Percentiles rank a stretch among this genome's conserved stretches.
Conservation (phyloP, 2,329 filamentous ascomycete species). For the Lasiodiplodia citricola region DNA sequence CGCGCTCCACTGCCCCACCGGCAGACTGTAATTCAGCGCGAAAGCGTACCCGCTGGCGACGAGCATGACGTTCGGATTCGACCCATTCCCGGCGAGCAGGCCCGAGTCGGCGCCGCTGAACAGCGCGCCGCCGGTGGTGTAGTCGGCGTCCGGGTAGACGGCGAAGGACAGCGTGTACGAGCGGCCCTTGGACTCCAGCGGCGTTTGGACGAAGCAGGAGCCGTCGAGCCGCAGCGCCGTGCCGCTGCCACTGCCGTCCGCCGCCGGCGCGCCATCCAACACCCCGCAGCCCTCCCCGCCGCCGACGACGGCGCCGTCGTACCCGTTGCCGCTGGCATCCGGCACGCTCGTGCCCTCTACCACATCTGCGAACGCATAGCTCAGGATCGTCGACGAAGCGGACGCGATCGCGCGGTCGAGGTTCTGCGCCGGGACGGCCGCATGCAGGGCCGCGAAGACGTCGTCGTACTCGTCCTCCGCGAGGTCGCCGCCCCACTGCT, state of each 20-base stretch:
- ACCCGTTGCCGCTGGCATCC: slow-evolving; percentile 49
- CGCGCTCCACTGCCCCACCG: slow-evolving; percentile 45
- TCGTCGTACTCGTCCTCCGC: slow-evolving; percentile 21
- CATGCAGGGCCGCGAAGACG: slow-evolving; percentile 32
- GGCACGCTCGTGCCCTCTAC: slow-evolving; percentile 32
- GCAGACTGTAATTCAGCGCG: slow-evolving; percentile 49
- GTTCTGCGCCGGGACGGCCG: slow-evolving; percentile 53
- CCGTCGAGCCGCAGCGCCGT: slow-evolving; percentile 41
- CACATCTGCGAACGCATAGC: slow-evolving; percentile 39
- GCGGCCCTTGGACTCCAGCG: slow-evolving; percentile 59
- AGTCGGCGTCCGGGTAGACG: slow-evolving; percentile 38
- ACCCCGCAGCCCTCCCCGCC: not conserved
- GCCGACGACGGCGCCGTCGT: slow-evolving; percentile 42
- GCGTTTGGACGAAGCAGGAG: slow-evolving; percentile 53
- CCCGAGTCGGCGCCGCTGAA: slow-evolving; percentile 52
- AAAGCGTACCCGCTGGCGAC: slow-evolving; percentile 47
- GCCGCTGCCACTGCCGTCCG: slow-evolving; percentile 24
- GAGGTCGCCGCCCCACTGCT: slow-evolving; percentile 50
- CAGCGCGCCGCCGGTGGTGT: slow-evolving; percentile 28
- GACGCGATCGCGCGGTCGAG: slow-evolving; percentile 43
- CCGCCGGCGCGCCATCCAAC: slow-evolving; percentile 40
- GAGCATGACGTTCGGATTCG: slow-evolving; percentile 44
- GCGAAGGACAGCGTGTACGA: slow-evolving; percentile 61
- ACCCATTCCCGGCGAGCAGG: slow-evolving; percentile 35
- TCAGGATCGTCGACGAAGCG: slow-evolving; percentile 37